phyloP scores from a whole-genome alignment of 345 rosid species.

The Theobroma cacao region DNA sequence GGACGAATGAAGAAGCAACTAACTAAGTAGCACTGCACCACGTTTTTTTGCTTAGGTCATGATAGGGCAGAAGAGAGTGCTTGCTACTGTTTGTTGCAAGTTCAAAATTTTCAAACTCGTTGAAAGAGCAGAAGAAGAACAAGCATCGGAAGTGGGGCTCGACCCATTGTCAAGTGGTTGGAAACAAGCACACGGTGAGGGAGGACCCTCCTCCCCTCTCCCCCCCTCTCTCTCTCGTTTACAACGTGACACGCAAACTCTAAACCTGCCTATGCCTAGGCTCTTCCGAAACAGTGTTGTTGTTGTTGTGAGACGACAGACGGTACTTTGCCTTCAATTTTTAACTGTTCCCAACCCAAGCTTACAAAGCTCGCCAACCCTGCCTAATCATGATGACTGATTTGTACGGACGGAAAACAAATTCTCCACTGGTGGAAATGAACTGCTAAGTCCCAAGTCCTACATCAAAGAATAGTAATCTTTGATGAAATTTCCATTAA shows the following conservation, averaged over 20 bases:
- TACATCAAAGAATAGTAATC: too few species aligned
- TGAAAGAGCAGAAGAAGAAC: neutral
- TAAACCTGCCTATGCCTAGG: neutral
- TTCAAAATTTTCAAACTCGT: too few species aligned
- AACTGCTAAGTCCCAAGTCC: too few species aligned
- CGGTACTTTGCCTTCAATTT: neutral
- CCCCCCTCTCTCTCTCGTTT: neutral
- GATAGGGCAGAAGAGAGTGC: too few species aligned
- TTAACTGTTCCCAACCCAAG: neutral
- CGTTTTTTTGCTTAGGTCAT: too few species aligned
- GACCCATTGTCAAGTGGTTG: constrained; percentile 4
- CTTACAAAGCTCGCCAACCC: too few species aligned
- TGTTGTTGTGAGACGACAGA: too few species aligned
- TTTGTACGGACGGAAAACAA: neutral
- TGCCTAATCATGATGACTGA: too few species aligned
- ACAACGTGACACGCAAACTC: neutral
- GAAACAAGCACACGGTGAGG: neutral
- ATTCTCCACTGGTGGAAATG: too few species aligned
- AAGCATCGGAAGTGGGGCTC: constrained; percentile 7
- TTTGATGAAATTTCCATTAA: too few species aligned
- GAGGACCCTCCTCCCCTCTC: neutral
- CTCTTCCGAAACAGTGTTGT: neutral
- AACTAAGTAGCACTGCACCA: too few species aligned
- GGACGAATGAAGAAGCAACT: neutral
- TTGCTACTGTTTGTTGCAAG: too few species aligned